A percentile compares a stretch with the other conserved stretches of the same genome.
These are phyloP conservation scores for Cymbidium sinense DNA, from an alignment of 106 monocot species.

Conservation along the genomic window DNA sequence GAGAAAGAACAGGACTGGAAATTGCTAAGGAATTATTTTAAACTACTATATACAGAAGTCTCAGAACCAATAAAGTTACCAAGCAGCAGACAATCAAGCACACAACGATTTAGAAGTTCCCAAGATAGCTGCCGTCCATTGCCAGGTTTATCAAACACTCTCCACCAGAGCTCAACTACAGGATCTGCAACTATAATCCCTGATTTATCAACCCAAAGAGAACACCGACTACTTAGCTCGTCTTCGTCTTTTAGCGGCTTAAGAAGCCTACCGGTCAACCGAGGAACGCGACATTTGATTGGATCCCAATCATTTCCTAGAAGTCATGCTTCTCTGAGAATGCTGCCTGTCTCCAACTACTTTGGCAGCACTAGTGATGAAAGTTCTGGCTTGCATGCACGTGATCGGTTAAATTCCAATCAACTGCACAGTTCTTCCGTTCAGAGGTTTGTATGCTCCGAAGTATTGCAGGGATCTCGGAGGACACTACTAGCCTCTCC, in stretches of 20 bases:
- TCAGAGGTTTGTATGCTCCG: background rate
- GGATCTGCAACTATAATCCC: background rate
- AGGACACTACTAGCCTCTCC: background rate
- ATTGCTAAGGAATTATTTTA: conserved; percentile 35
- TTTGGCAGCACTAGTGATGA: background rate
- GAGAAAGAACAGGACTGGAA: conserved; percentile 68
- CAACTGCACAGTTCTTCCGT: background rate
- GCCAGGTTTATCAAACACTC: background rate
- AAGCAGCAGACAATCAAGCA: background rate
- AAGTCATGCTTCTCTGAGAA: background rate
- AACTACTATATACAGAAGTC: background rate
- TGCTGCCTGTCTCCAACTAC: background rate
- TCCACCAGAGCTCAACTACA: background rate
- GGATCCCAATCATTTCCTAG: background rate
- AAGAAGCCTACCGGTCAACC: too few relatives aligned
- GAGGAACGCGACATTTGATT: too few relatives aligned
- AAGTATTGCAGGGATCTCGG: background rate
- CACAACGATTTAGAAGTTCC: background rate
- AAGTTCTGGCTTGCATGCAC: background rate
- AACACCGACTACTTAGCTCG: too few relatives aligned
- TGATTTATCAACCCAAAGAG: too few relatives aligned
- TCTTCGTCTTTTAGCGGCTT: too few relatives aligned
- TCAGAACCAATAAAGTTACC: background rate
- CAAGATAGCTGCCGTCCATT: background rate
- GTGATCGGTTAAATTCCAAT: background rate